Evolutionary conservation across 1,284 basidiomycete species (phyloP), one percentile per base, ranked within the genome.

Genomic region (Porodaedalea pini): DNA sequence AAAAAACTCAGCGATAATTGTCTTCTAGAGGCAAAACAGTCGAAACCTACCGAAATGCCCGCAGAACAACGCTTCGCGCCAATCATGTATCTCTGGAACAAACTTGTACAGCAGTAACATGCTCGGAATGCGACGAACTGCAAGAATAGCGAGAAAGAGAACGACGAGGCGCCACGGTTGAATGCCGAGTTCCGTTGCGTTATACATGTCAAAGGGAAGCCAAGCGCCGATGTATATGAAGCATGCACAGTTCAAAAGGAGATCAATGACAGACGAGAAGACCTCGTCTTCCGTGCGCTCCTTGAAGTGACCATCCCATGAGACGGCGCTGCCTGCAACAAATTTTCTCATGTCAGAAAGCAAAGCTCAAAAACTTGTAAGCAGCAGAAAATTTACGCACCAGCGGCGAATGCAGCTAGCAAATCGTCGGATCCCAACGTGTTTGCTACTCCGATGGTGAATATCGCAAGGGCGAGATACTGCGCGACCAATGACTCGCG

Each of bases 231-330:
- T 92, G 70, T 94, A 95, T 59, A 96, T 82, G 75, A 95, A 96
- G 64, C 87, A 88, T 10, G 81, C 87, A 66, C 88, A 91, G 68
- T 95, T 95, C 66, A 95, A 81, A 41, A 89, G 71, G 44, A 88
- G 77, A 62, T 97, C 94, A 63, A 98, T 87, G 51, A 97, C 91
- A 44, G 90, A 88, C 19, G 92, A 88, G 69, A 98, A 98, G 39
- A 87, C 79, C 59, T 92, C 88, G 64, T 88, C 83, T 70, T 94
- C 90, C 2, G 86, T 93, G 56, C 93, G 87, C 41, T 78, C 75
- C 66, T 92, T 91, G 74, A 96, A 97, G 68, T 94, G 82, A 39
- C 92, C 90, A 67, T 98, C 94, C 95, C 94, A 98, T 1, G 93
- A 93, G 63, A 97, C 89, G 0, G 94, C 92, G 56, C 81, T 86